Evolutionary conservation across 169 alveolate species (phyloP).

Genomic region (Plasmodium sp.): DNA sequence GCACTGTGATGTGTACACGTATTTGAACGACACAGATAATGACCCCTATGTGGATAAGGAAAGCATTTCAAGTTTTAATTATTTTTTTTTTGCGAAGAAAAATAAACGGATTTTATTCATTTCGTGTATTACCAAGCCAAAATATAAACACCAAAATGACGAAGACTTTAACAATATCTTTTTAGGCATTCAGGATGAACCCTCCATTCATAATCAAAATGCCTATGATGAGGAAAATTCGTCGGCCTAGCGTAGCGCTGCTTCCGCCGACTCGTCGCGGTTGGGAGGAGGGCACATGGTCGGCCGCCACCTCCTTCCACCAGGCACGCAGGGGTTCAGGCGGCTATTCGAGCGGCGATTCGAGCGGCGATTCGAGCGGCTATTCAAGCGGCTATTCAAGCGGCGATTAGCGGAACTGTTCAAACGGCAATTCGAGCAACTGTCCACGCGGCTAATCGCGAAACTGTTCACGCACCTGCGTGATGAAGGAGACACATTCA

Average conservation of each 20-base stretch:
- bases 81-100: slow-evolving; percentile 82
- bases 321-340: neutral
- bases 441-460: no score
- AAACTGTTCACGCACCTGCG: neutral
- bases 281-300: neutral
- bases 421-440: no score
- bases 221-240: slow-evolving; percentile 32
- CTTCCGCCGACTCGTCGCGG: neutral
- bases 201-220: slow-evolving; percentile 22
- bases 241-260: neutral
- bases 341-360: no score
- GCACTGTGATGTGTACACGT: slow-evolving; percentile 82
- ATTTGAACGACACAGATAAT: slow-evolving; percentile 80
- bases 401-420: no score
- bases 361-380: no score
- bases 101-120: slow-evolving; percentile 81
- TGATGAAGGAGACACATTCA: neutral
- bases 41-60: slow-evolving; percentile 80
- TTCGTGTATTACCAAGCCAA: slow-evolving; percentile 80
- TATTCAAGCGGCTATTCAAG: no score
- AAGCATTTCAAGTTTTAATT: slow-evolving; percentile 81
- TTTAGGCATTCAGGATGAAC: slow-evolving; percentile 49
- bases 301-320: neutral
- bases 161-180: slow-evolving; percentile 58
- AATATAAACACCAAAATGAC: slow-evolving; percentile 67